These are phyloP conservation scores for Colletotrichum orbiculare DNA, from an alignment of 2,329 filamentous ascomycete species.

Conservation along the genomic window DNA sequence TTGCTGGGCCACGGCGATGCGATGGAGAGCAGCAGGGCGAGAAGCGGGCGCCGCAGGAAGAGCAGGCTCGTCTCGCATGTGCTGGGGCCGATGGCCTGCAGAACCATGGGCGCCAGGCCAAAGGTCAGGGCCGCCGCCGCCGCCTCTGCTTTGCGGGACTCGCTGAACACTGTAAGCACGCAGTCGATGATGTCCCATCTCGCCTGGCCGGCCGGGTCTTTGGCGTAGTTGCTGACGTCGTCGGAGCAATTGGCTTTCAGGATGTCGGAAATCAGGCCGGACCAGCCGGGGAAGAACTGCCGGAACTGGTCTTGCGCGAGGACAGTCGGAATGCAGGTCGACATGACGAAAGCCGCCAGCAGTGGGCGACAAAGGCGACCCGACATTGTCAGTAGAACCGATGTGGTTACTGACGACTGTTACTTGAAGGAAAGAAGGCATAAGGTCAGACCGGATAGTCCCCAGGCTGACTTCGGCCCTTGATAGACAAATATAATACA, in stretches of 20 bases:
- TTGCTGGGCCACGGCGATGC: constrained; percentile 1
- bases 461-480: too few relatives aligned
- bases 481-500: too few relatives aligned
- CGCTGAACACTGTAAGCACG: neutral
- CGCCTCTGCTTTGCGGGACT: neutral
- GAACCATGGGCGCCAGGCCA: neutral
- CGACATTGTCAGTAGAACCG: too few relatives aligned
- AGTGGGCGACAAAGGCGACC: too few relatives aligned
- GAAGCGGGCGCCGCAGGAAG: neutral
- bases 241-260: neutral
- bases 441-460: too few relatives aligned
- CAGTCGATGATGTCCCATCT: neutral
- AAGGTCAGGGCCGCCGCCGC: neutral
- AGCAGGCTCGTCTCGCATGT: neutral
- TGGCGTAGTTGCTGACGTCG: neutral
- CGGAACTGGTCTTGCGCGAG: neutral
- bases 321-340: neutral
- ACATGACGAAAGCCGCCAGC: too few relatives aligned
- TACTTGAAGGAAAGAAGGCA: too few relatives aligned
- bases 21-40: neutral
- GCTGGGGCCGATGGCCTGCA: neutral
- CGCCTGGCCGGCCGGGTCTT: neutral
- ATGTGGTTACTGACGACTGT: too few relatives aligned
- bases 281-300: neutral
- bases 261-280: neutral